Evolutionary conservation across 768 basidiomycete genomes (phyloP).

Genomic region (Russula compacta): DNA sequence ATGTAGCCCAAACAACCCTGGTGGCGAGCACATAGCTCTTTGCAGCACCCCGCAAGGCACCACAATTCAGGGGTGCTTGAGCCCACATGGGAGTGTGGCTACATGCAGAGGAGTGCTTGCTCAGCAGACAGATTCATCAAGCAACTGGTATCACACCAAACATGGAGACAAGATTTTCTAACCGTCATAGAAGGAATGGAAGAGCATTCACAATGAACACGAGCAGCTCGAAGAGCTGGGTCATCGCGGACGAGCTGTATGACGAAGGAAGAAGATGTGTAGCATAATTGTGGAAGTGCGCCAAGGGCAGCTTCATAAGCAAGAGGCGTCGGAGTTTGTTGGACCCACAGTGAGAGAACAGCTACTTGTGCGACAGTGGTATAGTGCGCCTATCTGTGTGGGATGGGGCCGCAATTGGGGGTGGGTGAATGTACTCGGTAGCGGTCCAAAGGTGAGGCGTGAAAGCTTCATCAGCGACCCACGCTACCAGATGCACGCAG

Average conservation of each 20-base stretch:
- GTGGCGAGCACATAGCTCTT: constrained; percentile 17
- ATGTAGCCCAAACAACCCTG: constrained; percentile 3
- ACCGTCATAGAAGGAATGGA: constrained; percentile 1
- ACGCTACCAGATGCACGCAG: constrained; percentile 8
- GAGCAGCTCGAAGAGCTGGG: constrained; percentile 14
- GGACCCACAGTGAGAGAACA: not conserved
- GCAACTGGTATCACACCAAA: not conserved
- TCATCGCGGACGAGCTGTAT: constrained; percentile 4
- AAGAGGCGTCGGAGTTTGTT: constrained; percentile 4
- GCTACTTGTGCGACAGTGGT: constrained; percentile 6
- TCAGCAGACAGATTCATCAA: not conserved
- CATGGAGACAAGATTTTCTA: not conserved
- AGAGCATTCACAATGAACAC: not conserved
- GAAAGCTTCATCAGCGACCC: not conserved
- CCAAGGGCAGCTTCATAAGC: constrained; percentile 9
- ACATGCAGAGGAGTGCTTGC: not conserved
- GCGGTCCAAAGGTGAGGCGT: not conserved
- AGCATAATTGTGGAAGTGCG: constrained; percentile 3
- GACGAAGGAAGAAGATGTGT: not conserved
- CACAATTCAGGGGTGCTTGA: constrained; percentile 1
- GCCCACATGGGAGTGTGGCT: constrained; percentile 8
- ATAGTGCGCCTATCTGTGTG: constrained; percentile 15
- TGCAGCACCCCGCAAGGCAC: constrained; percentile 11
- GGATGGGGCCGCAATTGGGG: constrained; percentile 15
- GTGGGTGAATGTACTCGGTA: constrained; percentile 6